phyloP scores from a whole-genome alignment of 169 alveolate genomes.

The Eimeria maxima region DNA sequence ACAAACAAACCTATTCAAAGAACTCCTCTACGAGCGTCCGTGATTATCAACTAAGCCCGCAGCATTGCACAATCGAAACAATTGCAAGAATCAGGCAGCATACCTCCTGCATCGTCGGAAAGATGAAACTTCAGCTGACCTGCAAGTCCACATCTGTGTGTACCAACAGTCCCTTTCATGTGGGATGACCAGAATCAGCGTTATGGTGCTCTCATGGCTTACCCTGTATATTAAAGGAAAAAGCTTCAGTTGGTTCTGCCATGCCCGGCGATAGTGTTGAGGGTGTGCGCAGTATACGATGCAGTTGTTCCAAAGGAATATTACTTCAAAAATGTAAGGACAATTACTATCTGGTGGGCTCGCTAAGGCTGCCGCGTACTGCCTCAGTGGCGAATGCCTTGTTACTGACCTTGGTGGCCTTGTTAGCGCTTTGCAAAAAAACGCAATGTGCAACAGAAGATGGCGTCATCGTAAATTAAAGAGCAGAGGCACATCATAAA shows the following conservation, averaged over 20 bases:
- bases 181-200: not conserved
- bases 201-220: not conserved
- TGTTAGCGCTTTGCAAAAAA: not conserved
- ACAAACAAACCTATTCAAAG: not conserved
- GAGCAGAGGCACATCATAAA: too few relatives aligned
- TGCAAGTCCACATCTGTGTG: not conserved
- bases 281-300: not conserved
- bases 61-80: not conserved
- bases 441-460: not conserved
- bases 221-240: not conserved
- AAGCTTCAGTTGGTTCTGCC: not conserved
- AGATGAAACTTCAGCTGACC: not conserved
- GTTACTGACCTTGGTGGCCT: not conserved
- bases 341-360: not conserved
- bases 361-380: not conserved
- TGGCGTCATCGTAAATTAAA: not conserved
- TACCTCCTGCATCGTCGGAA: not conserved
- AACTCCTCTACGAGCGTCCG: not conserved
- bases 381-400: not conserved
- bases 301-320: not conserved
- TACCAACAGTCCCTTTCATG: not conserved
- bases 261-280: not conserved
- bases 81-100: not conserved
- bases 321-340: not conserved
- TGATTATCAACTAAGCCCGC: not conserved